A percentile compares a stretch with the other conserved stretches of the same genome.
These are phyloP conservation scores for Pleoardoris graminearum DNA, from an alignment of 2,329 filamentous ascomycete species.

Conservation along the genomic window DNA sequence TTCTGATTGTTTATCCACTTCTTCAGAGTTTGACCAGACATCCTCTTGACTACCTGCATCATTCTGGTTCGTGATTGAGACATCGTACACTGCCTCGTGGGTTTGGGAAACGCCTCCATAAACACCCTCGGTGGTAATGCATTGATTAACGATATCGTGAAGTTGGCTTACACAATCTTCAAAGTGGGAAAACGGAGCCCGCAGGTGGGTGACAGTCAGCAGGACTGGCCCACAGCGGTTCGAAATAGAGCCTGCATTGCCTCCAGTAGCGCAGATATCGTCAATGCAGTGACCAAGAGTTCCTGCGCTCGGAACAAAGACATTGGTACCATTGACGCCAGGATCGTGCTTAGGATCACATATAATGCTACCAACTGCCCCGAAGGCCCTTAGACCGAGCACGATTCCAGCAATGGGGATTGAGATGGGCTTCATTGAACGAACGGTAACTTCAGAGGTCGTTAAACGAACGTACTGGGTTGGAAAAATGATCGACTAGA, in stretches of 20 bases:
- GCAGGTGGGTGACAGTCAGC: constrained; percentile 3
- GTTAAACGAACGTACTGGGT: background rate
- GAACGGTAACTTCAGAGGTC: background rate
- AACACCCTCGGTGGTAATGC: background rate
- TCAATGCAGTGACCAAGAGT: constrained; percentile 1
- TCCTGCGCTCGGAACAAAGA: background rate
- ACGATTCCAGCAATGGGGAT: background rate
- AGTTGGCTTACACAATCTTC: constrained; percentile 7
- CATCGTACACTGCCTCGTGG: constrained; percentile 3
- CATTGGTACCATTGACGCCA: background rate
- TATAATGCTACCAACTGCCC: constrained; percentile 1
- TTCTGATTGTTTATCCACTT: background rate
- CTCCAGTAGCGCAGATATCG: constrained; percentile 1
- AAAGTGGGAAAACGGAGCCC: constrained; percentile 1
- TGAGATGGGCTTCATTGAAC: background rate
- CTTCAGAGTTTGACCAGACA: background rate
- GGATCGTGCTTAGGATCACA: background rate
- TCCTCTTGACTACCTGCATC: background rate
- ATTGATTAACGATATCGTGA: background rate
- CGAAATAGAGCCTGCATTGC: background rate
- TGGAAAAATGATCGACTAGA: background rate
- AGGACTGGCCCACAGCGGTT: constrained; percentile 1
- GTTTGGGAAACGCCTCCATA: constrained; percentile 1
- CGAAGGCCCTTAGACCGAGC: background rate
- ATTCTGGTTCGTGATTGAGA: background rate